A percentile compares a stretch with the other conserved stretches of the same genome.
phyloP scores from a whole-genome alignment of 2,329 filamentous ascomycete species.

The Pseudogymnoascus sp. region DNA sequence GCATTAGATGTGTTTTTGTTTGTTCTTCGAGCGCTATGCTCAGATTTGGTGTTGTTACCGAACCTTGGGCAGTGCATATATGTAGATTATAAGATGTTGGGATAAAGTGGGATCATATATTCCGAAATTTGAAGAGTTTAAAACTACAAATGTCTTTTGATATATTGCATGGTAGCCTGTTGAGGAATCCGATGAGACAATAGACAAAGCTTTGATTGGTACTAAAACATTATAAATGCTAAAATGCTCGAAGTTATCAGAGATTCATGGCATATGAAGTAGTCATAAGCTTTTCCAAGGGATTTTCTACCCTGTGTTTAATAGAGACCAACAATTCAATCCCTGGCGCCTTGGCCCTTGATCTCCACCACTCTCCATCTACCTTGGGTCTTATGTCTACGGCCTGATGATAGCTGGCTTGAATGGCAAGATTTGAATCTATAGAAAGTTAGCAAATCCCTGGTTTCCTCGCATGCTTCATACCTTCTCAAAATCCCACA shows the following conservation, averaged over 20 bases:
- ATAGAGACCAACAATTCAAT: not conserved
- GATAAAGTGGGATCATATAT: not conserved
- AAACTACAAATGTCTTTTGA: not conserved
- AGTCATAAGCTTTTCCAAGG: not conserved
- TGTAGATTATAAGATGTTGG: constrained; percentile 5
- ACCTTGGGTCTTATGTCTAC: not conserved
- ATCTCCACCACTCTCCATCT: not conserved
- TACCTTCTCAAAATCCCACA: constrained; percentile 73
- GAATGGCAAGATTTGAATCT: constrained; percentile 13
- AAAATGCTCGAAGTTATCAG: not conserved
- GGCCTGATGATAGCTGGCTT: constrained; percentile 11
- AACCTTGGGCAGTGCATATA: not conserved
- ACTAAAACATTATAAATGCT: not conserved
- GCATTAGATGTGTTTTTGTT: not conserved
- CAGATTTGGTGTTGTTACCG: not conserved
- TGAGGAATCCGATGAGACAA: not conserved
- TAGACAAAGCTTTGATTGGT: not conserved
- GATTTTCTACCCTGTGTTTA: not conserved
- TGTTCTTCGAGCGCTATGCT: not conserved
- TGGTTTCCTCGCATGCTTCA: constrained; percentile 4
- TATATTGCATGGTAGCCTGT: not conserved
- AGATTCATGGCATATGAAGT: not conserved
- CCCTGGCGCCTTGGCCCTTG: not conserved
- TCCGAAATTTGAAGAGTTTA: not conserved
- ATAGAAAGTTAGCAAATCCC: not conserved